phyloP scores from a whole-genome alignment of 2,329 filamentous ascomycete genomes.

The Diaporthe humulicola region DNA sequence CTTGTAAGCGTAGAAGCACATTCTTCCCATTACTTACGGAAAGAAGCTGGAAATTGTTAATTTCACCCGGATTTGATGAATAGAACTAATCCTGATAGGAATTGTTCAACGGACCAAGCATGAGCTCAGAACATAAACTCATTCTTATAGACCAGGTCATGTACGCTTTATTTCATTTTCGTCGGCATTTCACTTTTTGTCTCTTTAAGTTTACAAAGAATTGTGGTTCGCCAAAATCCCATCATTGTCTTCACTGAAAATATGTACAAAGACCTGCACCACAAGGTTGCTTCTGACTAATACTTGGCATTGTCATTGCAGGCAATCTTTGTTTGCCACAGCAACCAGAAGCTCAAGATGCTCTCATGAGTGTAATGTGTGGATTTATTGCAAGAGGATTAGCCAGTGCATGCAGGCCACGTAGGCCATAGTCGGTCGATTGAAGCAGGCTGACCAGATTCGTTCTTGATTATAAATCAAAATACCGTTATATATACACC shows the following conservation, averaged over 20 bases:
- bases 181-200: not conserved
- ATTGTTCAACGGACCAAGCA: not conserved
- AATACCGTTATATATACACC: not conserved
- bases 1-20: conserved; percentile 9
- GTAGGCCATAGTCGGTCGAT: not conserved
- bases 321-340: too few relatives aligned
- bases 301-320: not conserved
- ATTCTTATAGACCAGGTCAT: not conserved
- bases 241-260: not conserved
- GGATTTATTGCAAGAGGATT: not conserved
- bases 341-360: not conserved
- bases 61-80: not conserved
- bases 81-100: not conserved
- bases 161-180: not conserved
- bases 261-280: not conserved
- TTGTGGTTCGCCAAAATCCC: not conserved
- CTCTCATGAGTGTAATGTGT: not conserved
- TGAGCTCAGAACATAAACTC: not conserved
- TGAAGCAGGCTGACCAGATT: not conserved
- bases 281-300: not conserved
- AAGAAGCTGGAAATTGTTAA: too few relatives aligned
- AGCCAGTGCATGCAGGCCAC: not conserved
- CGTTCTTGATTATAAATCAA: not conserved
- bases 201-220: not conserved
- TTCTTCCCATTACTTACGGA: not conserved